Conservation (phyloP, 345 rosid genomes). For the Cardamine chenopodiifolia region DNA sequence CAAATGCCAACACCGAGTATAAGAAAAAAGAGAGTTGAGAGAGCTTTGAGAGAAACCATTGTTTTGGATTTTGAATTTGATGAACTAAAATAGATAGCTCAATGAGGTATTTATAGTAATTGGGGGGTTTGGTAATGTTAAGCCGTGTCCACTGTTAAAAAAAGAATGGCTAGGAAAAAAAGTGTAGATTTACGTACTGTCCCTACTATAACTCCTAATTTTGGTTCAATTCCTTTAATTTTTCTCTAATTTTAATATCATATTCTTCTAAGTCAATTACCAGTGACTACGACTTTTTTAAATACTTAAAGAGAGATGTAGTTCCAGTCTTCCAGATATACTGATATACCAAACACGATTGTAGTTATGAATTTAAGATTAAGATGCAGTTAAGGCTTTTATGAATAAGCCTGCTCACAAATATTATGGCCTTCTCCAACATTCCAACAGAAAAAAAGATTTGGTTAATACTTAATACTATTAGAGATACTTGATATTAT, state of each 20-base stretch:
- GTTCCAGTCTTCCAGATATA: too few relatives aligned
- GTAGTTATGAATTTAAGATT: not conserved
- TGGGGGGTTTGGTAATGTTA: slow-evolving; percentile 27
- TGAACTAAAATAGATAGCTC: slow-evolving; percentile 28
- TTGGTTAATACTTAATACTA: too few relatives aligned
- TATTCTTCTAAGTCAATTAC: not conserved
- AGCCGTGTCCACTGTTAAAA: slow-evolving; percentile 19
- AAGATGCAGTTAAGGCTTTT: not conserved
- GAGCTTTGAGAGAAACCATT: slow-evolving; percentile 44
- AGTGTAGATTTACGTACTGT: slow-evolving; percentile 35
- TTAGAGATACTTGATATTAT: too few relatives aligned
- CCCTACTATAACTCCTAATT: slow-evolving; percentile 34
- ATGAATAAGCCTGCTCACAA: not conserved
- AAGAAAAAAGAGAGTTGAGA: slow-evolving; percentile 42
- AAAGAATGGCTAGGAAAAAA: slow-evolving; percentile 23
- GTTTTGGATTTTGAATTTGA: slow-evolving; percentile 28
- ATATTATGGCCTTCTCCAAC: too few relatives aligned
- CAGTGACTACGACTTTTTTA: not conserved
- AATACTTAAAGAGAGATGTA: too few relatives aligned
- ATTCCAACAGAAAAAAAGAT: too few relatives aligned
- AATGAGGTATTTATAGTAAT: slow-evolving; percentile 40
- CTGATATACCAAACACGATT: not conserved
- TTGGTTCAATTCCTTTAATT: not conserved
- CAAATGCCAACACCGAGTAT: slow-evolving; percentile 41
- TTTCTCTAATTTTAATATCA: not conserved